A percentile compares a stretch with the other conserved stretches of the same genome.
phyloP scores from a whole-genome alignment of 441 rosid genomes.

The Arabidopsis hybrid region DNA sequence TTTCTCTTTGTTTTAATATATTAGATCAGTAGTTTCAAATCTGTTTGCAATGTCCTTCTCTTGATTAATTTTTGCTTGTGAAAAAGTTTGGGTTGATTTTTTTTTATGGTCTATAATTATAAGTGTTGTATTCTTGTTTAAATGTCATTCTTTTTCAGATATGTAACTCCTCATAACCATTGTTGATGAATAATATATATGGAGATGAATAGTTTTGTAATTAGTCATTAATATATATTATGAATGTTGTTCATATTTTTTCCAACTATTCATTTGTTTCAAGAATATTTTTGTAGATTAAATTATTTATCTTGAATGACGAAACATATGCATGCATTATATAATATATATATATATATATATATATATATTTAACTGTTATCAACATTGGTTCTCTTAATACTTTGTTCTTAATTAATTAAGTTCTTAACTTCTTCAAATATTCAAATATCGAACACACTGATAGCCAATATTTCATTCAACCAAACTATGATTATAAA shows the following conservation, averaged over 20 bases:
- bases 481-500: background rate
- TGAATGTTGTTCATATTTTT: background rate
- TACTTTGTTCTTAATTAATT: background rate
- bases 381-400: too few relatives aligned
- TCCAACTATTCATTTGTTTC: constrained; percentile 2
- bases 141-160: background rate
- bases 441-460: background rate
- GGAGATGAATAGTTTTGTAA: constrained; percentile 20
- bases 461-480: background rate
- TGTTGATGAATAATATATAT: constrained; percentile 7
- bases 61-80: constrained; percentile 22
- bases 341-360: too few relatives aligned
- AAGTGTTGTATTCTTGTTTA: constrained; percentile 9
- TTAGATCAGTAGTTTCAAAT: background rate
- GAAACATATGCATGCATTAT: background rate
- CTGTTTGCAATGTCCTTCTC: background rate
- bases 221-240: background rate
- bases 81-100: constrained; percentile 17
- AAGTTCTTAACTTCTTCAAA: background rate
- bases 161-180: constrained; percentile 3
- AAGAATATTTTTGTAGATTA: background rate
- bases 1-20: background rate
- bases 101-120: background rate
- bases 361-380: background rate
- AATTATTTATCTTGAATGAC: background rate